Percentiles rank a stretch among this genome's conserved stretches.
These are phyloP conservation scores for Physocladia obscura DNA, from an alignment of 192 early-diverging fungal species.

Conservation along the genomic window DNA sequence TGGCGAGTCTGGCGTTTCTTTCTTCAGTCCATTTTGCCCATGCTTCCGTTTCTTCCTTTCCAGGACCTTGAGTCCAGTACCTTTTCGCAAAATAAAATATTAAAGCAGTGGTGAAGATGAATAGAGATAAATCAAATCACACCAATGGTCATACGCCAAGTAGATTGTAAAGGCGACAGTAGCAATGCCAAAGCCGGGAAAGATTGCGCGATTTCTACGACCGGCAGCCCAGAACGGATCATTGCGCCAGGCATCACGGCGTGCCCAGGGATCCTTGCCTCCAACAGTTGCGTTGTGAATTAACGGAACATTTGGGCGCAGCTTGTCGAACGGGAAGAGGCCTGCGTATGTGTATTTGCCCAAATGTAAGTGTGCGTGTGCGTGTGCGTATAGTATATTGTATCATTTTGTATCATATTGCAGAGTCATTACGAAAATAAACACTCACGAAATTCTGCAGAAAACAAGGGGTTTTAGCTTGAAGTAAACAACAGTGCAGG, in stretches of 20 bases:
- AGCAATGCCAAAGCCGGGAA: conserved; percentile 45
- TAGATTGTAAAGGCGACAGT: conserved; percentile 39
- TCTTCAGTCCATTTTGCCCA: conserved; percentile 46
- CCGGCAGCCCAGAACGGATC: conserved; percentile 36
- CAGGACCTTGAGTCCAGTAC: conserved; percentile 42
- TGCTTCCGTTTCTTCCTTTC: conserved; percentile 37
- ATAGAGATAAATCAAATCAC: too few relatives aligned
- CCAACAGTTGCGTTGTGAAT: conserved; percentile 8
- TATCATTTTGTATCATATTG: too few relatives aligned
- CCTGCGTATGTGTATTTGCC: conserved; percentile 4
- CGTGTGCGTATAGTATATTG: too few relatives aligned
- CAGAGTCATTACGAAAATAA: neutral
- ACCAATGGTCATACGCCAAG: conserved; percentile 50
- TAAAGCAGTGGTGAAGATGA: too few relatives aligned
- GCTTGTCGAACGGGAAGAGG: conserved; percentile 21
- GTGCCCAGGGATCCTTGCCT: conserved; percentile 46
- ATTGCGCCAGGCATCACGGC: conserved; percentile 50
- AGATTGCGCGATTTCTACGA: conserved; percentile 28
- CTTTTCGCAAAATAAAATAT: neutral
- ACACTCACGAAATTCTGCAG: neutral
- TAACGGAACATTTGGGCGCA: conserved; percentile 25
- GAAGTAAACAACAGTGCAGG: too few relatives aligned
- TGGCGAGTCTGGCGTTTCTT: conserved; percentile 35
- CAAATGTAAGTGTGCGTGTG: neutral
- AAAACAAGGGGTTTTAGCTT: neutral